Evolutionary conservation across 768 basidiomycete species (phyloP), one percentile per base, ranked within the genome.

Genomic region (Tulasnella sp.): DNA sequence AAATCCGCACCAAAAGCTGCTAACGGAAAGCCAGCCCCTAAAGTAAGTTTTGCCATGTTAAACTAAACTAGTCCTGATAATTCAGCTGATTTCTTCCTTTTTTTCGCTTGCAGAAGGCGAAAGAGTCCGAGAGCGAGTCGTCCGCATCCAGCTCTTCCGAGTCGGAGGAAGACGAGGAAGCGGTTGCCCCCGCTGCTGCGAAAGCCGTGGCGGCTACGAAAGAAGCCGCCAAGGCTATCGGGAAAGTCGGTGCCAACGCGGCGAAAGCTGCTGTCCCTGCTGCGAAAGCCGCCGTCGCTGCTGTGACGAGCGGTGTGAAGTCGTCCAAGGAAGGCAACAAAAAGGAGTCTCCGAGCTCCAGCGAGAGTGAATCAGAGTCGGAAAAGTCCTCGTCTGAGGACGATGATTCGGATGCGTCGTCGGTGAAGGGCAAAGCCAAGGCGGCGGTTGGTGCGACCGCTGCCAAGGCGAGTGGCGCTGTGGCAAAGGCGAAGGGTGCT

Each of bases 271-370:
- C 62, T 65, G 59, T 72, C 42, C 66, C 66, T 41, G 66, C 66
- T 67, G 66, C 66, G 39, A 67, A 64, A 63, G 59, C 70, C 36
- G 32, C 32, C 69, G 67, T 67, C 8, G 67, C 72, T 69, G 22
- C 52, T 11, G 52, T 59, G 52, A 59, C 52, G 77, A 80, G 74
- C n/a, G 81, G 78, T 63, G 81, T 82, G 75, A 81, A 81, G 76
- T 72, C 76, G n/a, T 75, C 75, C 7, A 75, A 77, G 47, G 75
- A 79, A 52, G 35, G 65, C 64, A 67, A 66, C 42, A 47, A 12
- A 63, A 63, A 68, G 67, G 67, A 32, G 29, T 32, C 40, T 66
- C 22, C 35, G 35, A 66, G 35, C 52, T 59, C 52, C 52, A 70
- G 36, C 35, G 42, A 62, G 26, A 26, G 40, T 26, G 42, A 34